Evolutionary conservation across 805 yeast genomes (phyloP).

Genomic region (Pichia eremophila): DNA sequence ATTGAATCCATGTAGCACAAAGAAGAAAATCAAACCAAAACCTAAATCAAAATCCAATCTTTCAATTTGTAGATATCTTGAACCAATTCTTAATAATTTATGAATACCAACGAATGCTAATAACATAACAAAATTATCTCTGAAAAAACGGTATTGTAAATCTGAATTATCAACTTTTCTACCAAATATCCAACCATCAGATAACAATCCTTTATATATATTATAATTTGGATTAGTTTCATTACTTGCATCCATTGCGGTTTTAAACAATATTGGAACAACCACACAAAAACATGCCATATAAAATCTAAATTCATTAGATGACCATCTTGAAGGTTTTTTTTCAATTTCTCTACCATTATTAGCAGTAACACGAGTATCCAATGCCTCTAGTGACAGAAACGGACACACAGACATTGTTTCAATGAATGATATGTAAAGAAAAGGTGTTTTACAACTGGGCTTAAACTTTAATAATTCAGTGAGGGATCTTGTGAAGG

Average conservation of each 20-base stretch:
- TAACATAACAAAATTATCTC: conserved; percentile 67
- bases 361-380: conserved; percentile 39
- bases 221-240: conserved; percentile 67
- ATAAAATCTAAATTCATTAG: conserved; percentile 69
- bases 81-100: conserved; percentile 35
- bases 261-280: conserved; percentile 74
- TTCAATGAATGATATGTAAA: too few species aligned
- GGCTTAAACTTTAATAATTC: too few species aligned
- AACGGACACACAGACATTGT: conserved; percentile 10
- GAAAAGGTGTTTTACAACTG: too few species aligned
- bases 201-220: conserved; percentile 48
- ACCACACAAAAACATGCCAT: conserved; percentile 50
- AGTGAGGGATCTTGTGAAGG: too few species aligned
- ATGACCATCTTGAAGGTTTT: conserved; percentile 55
- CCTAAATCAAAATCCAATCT: conserved; percentile 59
- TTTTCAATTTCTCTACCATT: conserved; percentile 25
- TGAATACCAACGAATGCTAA: conserved; percentile 49
- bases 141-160: conserved; percentile 75
- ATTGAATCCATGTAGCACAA: conserved; percentile 76
- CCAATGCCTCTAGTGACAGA: conserved; percentile 39
- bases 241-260: conserved; percentile 75
- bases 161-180: conserved; percentile 91
- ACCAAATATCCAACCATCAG: conserved; percentile 85
- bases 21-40: conserved; percentile 61
- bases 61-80: conserved; percentile 20